These are phyloP conservation scores for Arthroderma uncinatum DNA, from an alignment of 2,329 filamentous ascomycete genomes.

Conservation along the genomic window DNA sequence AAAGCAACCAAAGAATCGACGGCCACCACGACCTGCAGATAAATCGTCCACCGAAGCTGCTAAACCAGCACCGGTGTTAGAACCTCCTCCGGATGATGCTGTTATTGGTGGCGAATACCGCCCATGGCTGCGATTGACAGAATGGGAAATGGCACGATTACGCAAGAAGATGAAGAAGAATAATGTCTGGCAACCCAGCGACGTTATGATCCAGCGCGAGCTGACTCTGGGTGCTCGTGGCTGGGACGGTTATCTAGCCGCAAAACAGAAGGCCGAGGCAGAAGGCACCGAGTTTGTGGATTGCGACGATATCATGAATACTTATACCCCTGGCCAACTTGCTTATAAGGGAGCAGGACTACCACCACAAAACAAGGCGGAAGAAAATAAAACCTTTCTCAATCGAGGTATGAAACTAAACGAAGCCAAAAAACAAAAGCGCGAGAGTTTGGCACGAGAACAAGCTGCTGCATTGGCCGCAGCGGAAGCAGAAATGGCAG, in stretches of 20 bases:
- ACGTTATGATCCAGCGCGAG: constrained; percentile 55
- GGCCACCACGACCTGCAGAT: constrained; percentile 21
- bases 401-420: constrained; percentile 51
- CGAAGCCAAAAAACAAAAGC: constrained; percentile 51
- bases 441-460: constrained; percentile 40
- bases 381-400: constrained; percentile 43
- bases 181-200: constrained; percentile 55
- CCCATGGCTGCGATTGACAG: constrained; percentile 54
- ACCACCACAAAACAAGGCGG: constrained; percentile 21
- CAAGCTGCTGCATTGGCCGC: constrained; percentile 38
- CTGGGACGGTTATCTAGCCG: constrained; percentile 39
- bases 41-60: constrained; percentile 28
- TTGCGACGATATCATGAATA: constrained; percentile 38
- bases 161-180: constrained; percentile 63
- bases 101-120: constrained; percentile 48
- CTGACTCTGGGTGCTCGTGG: constrained; percentile 48
- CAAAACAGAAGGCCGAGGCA: constrained; percentile 41
- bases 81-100: constrained; percentile 50
- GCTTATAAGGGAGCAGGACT: constrained; percentile 29
- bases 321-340: constrained; percentile 28
- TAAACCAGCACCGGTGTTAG: constrained; percentile 41
- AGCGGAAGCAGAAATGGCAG: constrained; percentile 29
- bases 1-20: constrained; percentile 4
- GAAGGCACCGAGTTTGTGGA: constrained; percentile 48
- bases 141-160: constrained; percentile 56